Conservation (phyloP, 768 basidiomycete species). For the Holtermanniella nyarrowii region DNA sequence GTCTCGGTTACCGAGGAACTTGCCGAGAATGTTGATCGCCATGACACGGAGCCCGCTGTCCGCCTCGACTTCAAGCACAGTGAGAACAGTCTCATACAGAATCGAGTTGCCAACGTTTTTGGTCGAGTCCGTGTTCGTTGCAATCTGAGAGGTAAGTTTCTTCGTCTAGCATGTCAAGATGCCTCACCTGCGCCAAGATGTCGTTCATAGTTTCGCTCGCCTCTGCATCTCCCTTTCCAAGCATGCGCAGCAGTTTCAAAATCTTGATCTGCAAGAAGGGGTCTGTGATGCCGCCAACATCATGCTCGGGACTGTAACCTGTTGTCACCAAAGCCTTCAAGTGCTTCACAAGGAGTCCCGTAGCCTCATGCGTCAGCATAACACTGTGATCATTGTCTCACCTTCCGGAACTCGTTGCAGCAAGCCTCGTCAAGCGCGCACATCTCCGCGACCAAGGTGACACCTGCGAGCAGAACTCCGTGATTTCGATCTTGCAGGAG, state of each 20-base stretch:
- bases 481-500: conserved; percentile 93
- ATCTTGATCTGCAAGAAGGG: conserved; percentile 57
- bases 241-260: conserved; percentile 72
- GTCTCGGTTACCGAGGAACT: conserved; percentile 92
- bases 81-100: conserved; percentile 91
- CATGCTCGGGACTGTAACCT: conserved; percentile 96
- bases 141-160: conserved; percentile 52
- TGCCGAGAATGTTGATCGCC: conserved; percentile 98
- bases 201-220: conserved; percentile 98
- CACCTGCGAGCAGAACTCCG: conserved; percentile 85
- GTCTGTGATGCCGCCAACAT: conserved; percentile 91
- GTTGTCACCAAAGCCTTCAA: conserved; percentile 90
- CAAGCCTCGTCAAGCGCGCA: conserved; percentile 63
- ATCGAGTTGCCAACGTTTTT: conserved; percentile 99
- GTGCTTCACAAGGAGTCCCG: conserved; percentile 70
- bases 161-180: neutral
- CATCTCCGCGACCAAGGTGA: conserved; percentile 92
- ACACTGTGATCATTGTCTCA: conserved; percentile 44
- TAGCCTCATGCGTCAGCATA: conserved; percentile 12
- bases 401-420: conserved; percentile 81
- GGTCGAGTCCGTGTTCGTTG: conserved; percentile 94
- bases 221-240: conserved; percentile 71
- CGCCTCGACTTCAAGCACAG: conserved; percentile 92
- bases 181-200: conserved; percentile 76
- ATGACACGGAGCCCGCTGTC: conserved; percentile 91